Evolutionary conservation across 768 basidiomycete genomes (phyloP).

Genomic region (Leccinum sublutescens): DNA sequence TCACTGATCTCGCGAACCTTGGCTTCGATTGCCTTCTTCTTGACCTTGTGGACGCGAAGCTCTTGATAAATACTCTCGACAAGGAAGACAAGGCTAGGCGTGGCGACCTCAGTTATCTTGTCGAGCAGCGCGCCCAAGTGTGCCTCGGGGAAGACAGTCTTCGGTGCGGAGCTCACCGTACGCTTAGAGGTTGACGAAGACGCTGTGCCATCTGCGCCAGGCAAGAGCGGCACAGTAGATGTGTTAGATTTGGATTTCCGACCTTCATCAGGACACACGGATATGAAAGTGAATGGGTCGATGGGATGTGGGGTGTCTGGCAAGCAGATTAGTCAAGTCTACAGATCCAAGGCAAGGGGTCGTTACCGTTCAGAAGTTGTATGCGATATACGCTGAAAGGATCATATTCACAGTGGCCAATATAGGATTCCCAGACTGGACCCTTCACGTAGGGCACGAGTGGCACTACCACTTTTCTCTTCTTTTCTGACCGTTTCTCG

Average conservation of each 20-base stretch:
- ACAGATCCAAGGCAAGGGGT: background rate
- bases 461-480: conserved; percentile 72
- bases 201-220: conserved; percentile 28
- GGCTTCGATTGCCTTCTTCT: conserved; percentile 81
- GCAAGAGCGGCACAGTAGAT: conserved; percentile 47
- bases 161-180: conserved; percentile 36
- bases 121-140: conserved; percentile 59
- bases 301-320: conserved; percentile 71
- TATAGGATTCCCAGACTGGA: conserved; percentile 70
- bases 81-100: conserved; percentile 61
- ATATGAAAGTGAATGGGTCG: conserved; percentile 76
- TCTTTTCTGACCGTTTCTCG: conserved; percentile 53
- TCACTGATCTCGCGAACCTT: conserved; percentile 76
- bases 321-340: conserved; percentile 3
- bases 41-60: conserved; percentile 65
- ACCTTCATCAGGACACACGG: conserved; percentile 42
- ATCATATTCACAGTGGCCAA: conserved; percentile 68
- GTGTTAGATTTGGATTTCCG: conserved; percentile 24
- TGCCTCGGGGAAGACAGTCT: conserved; percentile 65
- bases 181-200: conserved; percentile 28
- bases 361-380: conserved; percentile 80
- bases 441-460: conserved; percentile 82
- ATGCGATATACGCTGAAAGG: conserved; percentile 74
- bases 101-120: conserved; percentile 61
- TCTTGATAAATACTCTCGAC: conserved; percentile 74